phyloP scores from a whole-genome alignment of 495 filamentous ascomycete species.

The Aspergillus egyptiacus region DNA sequence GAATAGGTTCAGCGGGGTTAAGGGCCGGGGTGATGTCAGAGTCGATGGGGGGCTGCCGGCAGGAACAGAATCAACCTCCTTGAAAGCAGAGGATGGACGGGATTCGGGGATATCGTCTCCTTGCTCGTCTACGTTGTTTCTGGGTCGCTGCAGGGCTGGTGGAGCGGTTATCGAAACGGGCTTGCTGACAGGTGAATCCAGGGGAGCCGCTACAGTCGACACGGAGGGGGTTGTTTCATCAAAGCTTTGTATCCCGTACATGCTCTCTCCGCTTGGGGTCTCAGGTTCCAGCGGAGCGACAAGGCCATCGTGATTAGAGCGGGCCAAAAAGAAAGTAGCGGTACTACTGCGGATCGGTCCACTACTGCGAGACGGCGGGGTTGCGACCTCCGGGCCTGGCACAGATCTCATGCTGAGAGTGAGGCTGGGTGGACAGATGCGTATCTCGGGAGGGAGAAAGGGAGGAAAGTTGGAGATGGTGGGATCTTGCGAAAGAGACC shows the following conservation, averaged over 20 bases:
- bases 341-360: constrained; percentile 35
- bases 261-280: constrained; percentile 35
- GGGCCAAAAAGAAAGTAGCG: constrained; percentile 45
- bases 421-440: background rate
- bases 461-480: background rate
- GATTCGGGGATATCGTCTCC: constrained; percentile 27
- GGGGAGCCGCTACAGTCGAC: constrained; percentile 12
- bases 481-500: too few relatives aligned
- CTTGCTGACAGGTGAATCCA: constrained; percentile 9
- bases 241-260: constrained; percentile 60
- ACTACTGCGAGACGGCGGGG: constrained; percentile 30
- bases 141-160: background rate
- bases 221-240: constrained; percentile 45
- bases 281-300: constrained; percentile 22
- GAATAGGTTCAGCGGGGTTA: constrained; percentile 41
- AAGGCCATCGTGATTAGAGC: constrained; percentile 27
- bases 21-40: constrained; percentile 31
- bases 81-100: constrained; percentile 35
- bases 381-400: constrained; percentile 29
- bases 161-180: background rate
- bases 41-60: constrained; percentile 18
- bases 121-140: constrained; percentile 30
- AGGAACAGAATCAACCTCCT: constrained; percentile 19
- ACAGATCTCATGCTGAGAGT: constrained; percentile 36
- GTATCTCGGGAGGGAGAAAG: background rate